Percentiles rank a stretch among this genome's conserved stretches.
These are phyloP conservation scores for Hypoxylon sp. DNA, from an alignment of 2,329 filamentous ascomycete species.

Conservation along the genomic window DNA sequence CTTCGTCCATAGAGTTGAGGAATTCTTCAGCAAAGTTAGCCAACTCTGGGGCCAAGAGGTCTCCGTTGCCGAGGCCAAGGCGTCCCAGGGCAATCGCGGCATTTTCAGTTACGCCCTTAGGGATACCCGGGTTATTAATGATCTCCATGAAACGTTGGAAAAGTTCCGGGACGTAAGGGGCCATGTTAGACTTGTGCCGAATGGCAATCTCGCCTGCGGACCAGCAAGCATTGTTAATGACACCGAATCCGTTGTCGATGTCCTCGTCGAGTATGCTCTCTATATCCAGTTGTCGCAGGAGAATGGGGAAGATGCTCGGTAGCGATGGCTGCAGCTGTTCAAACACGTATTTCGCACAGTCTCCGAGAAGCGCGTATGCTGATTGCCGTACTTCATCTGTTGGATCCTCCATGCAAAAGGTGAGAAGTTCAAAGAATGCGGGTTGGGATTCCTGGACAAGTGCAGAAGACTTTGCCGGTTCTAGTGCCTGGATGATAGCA, in stretches of 20 bases:
- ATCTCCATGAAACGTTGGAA: constrained; percentile 85
- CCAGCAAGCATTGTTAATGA: constrained; percentile 99
- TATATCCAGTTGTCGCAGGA: constrained; percentile 91
- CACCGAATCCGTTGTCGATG: constrained; percentile 87
- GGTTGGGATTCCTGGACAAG: constrained; percentile 83
- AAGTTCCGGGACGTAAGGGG: constrained; percentile 81
- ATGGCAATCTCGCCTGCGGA: constrained; percentile 93
- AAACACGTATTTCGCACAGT: constrained; percentile 95
- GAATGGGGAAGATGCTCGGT: constrained; percentile 79
- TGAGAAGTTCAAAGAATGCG: constrained; percentile 89
- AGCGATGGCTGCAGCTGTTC: constrained; percentile 82
- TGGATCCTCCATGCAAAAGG: constrained; percentile 91
- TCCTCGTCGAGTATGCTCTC: constrained; percentile 83
- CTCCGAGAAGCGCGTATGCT: constrained; percentile 92
- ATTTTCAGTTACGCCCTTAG: constrained; percentile 91
- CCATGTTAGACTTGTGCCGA: constrained; percentile 81
- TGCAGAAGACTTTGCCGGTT: constrained; percentile 78
- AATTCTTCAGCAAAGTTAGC: constrained; percentile 86
- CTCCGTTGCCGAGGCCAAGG: constrained; percentile 83
- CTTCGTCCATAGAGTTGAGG: constrained; percentile 83
- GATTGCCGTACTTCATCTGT: constrained; percentile 96
- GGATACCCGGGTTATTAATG: constrained; percentile 86
- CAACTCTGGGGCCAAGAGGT: constrained; percentile 83
- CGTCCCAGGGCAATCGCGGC: constrained; percentile 93
- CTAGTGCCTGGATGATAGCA: constrained; percentile 91